Conservation (phyloP, 768 basidiomycete genomes). For the Pleurotus pulmonarius region DNA sequence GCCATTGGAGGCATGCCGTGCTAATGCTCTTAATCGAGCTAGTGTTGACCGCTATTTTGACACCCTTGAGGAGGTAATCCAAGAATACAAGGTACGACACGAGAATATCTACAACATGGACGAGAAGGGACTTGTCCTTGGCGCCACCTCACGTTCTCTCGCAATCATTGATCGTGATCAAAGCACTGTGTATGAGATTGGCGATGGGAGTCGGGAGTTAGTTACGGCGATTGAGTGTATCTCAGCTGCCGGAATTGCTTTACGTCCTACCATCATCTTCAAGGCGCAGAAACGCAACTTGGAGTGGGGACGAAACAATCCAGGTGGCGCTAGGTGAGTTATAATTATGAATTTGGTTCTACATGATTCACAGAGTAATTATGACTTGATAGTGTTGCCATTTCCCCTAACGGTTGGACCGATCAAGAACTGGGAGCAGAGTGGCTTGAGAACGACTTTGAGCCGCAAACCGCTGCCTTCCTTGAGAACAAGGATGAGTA, state of each 20-base stretch:
- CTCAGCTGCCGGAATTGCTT: constrained; percentile 35
- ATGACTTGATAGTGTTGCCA: constrained; percentile 21
- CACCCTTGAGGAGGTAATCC: constrained; percentile 12
- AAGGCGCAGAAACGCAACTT: constrained; percentile 21
- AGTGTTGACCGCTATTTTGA: constrained; percentile 17
- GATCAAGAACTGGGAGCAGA: constrained; percentile 27
- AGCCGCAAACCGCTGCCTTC: constrained; percentile 17
- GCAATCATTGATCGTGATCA: constrained; percentile 16
- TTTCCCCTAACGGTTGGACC: constrained; percentile 37
- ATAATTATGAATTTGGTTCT: background rate
- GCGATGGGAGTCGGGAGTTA: constrained; percentile 34
- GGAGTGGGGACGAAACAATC: constrained; percentile 21
- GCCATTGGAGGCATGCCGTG: constrained; percentile 22
- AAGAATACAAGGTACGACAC: constrained; percentile 13
- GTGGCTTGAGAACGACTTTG: constrained; percentile 33
- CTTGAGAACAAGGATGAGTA: constrained; percentile 15
- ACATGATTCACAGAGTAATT: background rate
- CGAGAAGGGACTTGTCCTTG: constrained; percentile 20
- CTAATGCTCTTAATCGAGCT: constrained; percentile 15
- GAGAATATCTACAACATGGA: constrained; percentile 29
- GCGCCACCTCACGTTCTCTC: constrained; percentile 12
- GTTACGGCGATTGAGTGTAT: constrained; percentile 44
- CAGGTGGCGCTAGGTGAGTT: constrained; percentile 24
- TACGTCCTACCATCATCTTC: constrained; percentile 36
- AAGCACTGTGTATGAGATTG: constrained; percentile 14